These are phyloP conservation scores for Albifimbria verrucaria DNA, from an alignment of 2,329 filamentous ascomycete species.

Conservation along the genomic window DNA sequence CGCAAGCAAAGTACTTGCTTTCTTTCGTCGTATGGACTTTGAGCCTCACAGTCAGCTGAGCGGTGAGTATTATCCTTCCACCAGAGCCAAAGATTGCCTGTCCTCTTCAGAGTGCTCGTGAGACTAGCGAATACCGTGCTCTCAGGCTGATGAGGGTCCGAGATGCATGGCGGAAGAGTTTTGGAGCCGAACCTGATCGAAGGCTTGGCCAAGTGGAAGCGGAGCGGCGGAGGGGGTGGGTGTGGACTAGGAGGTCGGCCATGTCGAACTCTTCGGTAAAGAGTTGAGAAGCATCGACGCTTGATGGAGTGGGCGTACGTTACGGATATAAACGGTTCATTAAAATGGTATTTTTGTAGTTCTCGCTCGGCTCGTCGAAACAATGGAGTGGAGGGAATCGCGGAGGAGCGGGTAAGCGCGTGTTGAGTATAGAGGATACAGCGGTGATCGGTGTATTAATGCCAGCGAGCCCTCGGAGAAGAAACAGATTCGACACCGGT, in stretches of 20 bases:
- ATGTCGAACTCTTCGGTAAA: not conserved
- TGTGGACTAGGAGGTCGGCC: constrained; percentile 1
- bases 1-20: constrained; percentile 61
- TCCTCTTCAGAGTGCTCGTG: constrained; percentile 32
- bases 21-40: constrained; percentile 49
- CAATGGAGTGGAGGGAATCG: not conserved
- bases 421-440: too few relatives aligned
- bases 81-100: constrained; percentile 39
- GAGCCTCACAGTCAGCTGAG: constrained; percentile 46
- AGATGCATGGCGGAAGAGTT: constrained; percentile 7
- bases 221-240: not conserved
- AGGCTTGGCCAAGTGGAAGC: not conserved
- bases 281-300: not conserved
- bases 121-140: constrained; percentile 18
- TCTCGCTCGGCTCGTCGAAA: not conserved
- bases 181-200: constrained; percentile 3
- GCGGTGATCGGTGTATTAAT: too few relatives aligned
- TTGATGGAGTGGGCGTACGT: not conserved
- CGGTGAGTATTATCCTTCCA: constrained; percentile 52
- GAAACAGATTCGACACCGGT: not conserved
- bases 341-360: not conserved
- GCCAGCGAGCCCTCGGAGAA: too few relatives aligned
- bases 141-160: not conserved
- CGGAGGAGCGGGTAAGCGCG: too few relatives aligned
- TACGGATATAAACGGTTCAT: not conserved